Base-by-base conservation (phyloP, 805 yeast species). In the Monosporozyma unispora region DNA sequence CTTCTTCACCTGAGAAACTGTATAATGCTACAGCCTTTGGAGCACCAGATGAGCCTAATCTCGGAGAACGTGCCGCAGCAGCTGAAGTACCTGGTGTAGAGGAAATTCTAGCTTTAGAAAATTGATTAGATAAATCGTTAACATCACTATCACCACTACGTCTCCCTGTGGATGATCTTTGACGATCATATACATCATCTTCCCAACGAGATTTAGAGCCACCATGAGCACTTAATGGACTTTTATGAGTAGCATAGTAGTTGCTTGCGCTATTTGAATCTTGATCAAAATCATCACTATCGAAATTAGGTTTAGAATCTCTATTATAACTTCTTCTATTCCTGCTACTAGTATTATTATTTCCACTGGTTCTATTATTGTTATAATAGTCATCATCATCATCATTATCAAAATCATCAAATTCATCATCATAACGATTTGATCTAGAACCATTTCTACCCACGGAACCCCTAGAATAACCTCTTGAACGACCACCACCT, bases 21-120 rank as follows among this genome's bases (percentile, higher is more conserved):
- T 78, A 91, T 55, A 89, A 72, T 0, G 99, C 99, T 52, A 88
- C 83, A 1, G 96, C 99, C 66, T 88, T 90, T 55, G 80, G 82
- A 4, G 84, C 75, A 35, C 53, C 56, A 6, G 62, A 56, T 14
- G 58, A 47, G 2, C 58, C 50, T 39, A 39, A 39, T 21, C 42
- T 39, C 12, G 53, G 48, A 22, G 55, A 45, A 4, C 48, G 45
- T 21, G 50, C 48, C 3, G 41, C 37, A 12, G 52, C 31, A n/a
- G 41, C 29, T 27, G 51, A 47, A 29, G 29, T 14, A 18, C 42
- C 12, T 12, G 62, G 57, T 8, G 62, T 61, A 42, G 71, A 54
- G 5, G 71, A 72, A 54, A 58, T 64, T 51, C 59, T 56, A 9
- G 72, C 54, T 50, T 66, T 59, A 2, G 65, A 61, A 46, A 72